Conservation (phyloP, 805 yeast species). For the Sungouiella blattae region DNA sequence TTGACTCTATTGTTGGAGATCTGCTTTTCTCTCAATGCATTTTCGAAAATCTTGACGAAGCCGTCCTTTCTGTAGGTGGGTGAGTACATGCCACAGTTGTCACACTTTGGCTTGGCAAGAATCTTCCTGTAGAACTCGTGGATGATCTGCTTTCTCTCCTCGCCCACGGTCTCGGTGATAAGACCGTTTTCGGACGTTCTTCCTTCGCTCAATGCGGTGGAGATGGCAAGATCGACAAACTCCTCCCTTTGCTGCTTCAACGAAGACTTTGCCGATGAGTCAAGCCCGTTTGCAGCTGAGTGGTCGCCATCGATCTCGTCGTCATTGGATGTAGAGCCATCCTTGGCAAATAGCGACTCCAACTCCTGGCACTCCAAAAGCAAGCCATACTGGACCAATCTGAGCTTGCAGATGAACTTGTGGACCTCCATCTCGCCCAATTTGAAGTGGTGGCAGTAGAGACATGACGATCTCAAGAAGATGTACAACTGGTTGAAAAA, state of each 20-base stretch:
- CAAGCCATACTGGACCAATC: conserved; percentile 83
- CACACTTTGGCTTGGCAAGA: conserved; percentile 81
- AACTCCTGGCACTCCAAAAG: conserved; percentile 72
- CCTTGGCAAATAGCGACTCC: conserved; percentile 55
- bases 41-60: conserved; percentile 85
- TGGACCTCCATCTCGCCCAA: conserved; percentile 69
- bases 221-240: conserved; percentile 69
- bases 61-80: conserved; percentile 96
- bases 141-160: conserved; percentile 75
- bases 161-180: conserved; percentile 79
- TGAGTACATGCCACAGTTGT: conserved; percentile 92
- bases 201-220: conserved; percentile 73
- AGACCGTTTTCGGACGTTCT: conserved; percentile 64
- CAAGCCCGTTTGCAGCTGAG: conserved; percentile 31
- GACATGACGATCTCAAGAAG: conserved; percentile 78
- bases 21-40: conserved; percentile 79
- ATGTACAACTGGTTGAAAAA: conserved; percentile 90
- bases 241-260: conserved; percentile 59
- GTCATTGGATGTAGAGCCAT: conserved; percentile 23
- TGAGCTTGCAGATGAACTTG: conserved; percentile 70
- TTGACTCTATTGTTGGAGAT: conserved; percentile 74
- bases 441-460: conserved; percentile 85
- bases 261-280: conserved; percentile 38
- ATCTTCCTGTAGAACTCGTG: conserved; percentile 74
- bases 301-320: conserved; percentile 42